These are phyloP conservation scores for Lycium barbarum DNA, from an alignment of 257 asterid genomes.

Conservation along the genomic window DNA sequence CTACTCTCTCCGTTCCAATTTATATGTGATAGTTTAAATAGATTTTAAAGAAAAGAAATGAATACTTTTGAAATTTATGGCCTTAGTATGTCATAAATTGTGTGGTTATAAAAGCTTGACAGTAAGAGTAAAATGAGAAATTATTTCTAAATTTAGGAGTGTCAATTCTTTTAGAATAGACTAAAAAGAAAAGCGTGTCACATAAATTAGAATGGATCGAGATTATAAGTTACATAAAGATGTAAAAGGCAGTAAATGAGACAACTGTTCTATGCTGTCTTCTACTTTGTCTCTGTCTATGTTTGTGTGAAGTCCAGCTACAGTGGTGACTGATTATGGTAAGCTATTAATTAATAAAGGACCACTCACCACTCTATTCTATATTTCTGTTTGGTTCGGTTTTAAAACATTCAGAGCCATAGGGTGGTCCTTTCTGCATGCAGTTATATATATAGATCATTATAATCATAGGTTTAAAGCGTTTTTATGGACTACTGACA, in stretches of 20 bases:
- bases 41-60: neutral
- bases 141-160: neutral
- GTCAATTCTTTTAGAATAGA: neutral
- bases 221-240: neutral
- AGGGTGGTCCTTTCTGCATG: slow-evolving; percentile 46
- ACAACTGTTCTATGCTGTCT: slow-evolving; percentile 25
- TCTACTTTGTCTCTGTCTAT: neutral
- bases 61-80: too few relatives aligned
- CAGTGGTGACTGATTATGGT: slow-evolving; percentile 29
- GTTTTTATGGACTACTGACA: slow-evolving; percentile 30
- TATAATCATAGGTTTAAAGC: slow-evolving; percentile 31
- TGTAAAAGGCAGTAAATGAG: neutral
- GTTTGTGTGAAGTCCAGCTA: slow-evolving; percentile 23
- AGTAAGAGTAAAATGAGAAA: neutral
- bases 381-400: slow-evolving; percentile 20
- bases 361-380: slow-evolving; percentile 51
- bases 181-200: neutral
- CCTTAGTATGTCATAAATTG: neutral
- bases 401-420: slow-evolving; percentile 27
- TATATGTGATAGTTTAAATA: neutral
- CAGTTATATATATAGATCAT: neutral
- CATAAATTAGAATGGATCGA: too few relatives aligned
- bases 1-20: neutral
- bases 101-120: neutral
- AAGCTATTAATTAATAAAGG: slow-evolving; percentile 31